phyloP scores from a whole-genome alignment of 2,329 filamentous ascomycete genomes.

The Pseudogymnoascus pannorum region DNA sequence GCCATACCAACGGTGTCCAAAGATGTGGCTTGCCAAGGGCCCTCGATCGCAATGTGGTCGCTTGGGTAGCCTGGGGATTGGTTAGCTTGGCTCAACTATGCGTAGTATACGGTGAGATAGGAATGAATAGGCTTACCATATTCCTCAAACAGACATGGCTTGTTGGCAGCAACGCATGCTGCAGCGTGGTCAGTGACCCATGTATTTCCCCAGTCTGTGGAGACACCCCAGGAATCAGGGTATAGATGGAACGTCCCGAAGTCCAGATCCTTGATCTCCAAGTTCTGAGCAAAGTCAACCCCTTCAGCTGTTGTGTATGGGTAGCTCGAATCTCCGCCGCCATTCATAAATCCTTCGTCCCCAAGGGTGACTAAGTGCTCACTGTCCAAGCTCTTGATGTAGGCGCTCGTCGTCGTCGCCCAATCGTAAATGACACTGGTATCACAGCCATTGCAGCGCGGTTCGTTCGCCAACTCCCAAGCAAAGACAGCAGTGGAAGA shows the following conservation, averaged over 20 bases:
- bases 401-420: slow-evolving; percentile 49
- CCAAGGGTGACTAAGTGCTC: slow-evolving; percentile 57
- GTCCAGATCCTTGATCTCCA: slow-evolving; percentile 41
- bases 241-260: slow-evolving; percentile 49
- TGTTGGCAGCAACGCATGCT: slow-evolving; percentile 31
- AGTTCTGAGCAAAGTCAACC: slow-evolving; percentile 41
- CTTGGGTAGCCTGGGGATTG: not conserved
- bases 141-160: slow-evolving; percentile 36
- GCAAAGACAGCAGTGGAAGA: slow-evolving; percentile 54
- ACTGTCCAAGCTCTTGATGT: slow-evolving; percentile 56
- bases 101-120: not conserved
- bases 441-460: slow-evolving; percentile 54
- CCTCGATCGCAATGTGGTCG: slow-evolving; percentile 11
- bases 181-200: slow-evolving; percentile 41
- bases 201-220: slow-evolving; percentile 35
- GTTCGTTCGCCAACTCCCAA: slow-evolving; percentile 65
- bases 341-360: slow-evolving; percentile 51
- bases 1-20: slow-evolving; percentile 19
- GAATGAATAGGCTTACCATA: slow-evolving; percentile 27
- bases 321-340: slow-evolving; percentile 32
- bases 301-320: slow-evolving; percentile 34
- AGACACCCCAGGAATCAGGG: slow-evolving; percentile 35
- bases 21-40: slow-evolving; percentile 21
- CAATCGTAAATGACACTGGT: slow-evolving; percentile 53
- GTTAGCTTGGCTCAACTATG: not conserved